A percentile compares a stretch with the other conserved stretches of the same genome.
Evolutionary conservation across 2,329 filamentous ascomycete genomes (phyloP).

Genomic region (Colletotrichum sp.): DNA sequence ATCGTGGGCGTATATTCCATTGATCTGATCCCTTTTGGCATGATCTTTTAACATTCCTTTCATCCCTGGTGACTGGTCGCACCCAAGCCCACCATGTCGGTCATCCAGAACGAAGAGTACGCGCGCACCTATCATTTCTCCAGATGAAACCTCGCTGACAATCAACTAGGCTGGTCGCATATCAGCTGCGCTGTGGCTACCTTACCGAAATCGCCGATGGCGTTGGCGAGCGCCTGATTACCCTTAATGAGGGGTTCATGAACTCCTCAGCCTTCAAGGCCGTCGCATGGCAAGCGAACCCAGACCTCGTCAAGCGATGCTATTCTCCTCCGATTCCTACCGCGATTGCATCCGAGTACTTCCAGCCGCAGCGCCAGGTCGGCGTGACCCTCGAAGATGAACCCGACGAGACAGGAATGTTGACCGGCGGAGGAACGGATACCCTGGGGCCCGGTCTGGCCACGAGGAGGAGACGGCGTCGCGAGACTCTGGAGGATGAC

Average conservation of each 20-base stretch:
- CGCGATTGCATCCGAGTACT: slow-evolving; percentile 82
- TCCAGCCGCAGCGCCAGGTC: slow-evolving; percentile 70
- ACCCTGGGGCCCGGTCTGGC: slow-evolving; percentile 72
- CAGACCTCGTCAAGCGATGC: slow-evolving; percentile 78
- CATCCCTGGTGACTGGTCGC: slow-evolving; percentile 6
- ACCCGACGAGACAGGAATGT: slow-evolving; percentile 74
- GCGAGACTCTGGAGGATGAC: slow-evolving; percentile 82
- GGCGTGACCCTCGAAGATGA: slow-evolving; percentile 73
- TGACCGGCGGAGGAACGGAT: slow-evolving; percentile 71
- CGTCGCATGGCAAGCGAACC: slow-evolving; percentile 78
- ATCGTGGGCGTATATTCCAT: background rate
- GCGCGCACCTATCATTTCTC: slow-evolving; percentile 14
- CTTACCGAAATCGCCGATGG: slow-evolving; percentile 82
- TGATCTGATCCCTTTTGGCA: background rate
- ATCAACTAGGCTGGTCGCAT: slow-evolving; percentile 72
- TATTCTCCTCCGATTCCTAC: slow-evolving; percentile 88
- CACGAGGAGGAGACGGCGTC: slow-evolving; percentile 67
- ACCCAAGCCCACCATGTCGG: slow-evolving; percentile 38
- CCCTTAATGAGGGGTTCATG: slow-evolving; percentile 78
- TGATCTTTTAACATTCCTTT: slow-evolving; percentile 4
- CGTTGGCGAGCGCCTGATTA: slow-evolving; percentile 83
- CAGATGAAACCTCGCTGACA: background rate
- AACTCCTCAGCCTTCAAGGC: slow-evolving; percentile 84
- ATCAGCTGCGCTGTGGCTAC: slow-evolving; percentile 82
- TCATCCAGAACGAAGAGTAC: slow-evolving; percentile 50